Evolutionary conservation across 140 eudicot genomes (phyloP).

Genomic region (Anethum foeniculum): DNA sequence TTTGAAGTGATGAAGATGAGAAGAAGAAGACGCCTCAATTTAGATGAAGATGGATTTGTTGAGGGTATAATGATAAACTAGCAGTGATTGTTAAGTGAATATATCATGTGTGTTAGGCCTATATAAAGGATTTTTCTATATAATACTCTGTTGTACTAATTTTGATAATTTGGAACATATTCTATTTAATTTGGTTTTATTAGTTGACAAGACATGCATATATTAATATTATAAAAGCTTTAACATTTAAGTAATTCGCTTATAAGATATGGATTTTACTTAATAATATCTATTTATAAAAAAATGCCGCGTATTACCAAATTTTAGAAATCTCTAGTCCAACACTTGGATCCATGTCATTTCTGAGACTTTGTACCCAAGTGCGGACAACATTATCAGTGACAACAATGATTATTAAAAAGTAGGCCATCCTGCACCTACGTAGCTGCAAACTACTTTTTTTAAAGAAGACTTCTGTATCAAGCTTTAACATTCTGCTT

Average conservation of each 20-base stretch:
- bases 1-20: background rate
- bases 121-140: background rate
- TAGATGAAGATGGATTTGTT: background rate
- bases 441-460: background rate
- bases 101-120: background rate
- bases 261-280: background rate
- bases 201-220: background rate
- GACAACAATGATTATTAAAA: background rate
- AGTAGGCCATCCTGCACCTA: slow-evolving; percentile 5
- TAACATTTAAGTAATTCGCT: background rate
- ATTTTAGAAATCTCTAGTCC: background rate
- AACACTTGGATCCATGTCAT: background rate
- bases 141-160: background rate
- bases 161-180: background rate
- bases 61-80: background rate
- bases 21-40: background rate
- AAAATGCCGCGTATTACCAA: background rate
- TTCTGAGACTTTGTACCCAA: background rate
- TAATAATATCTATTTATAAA: background rate
- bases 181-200: background rate
- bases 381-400: background rate
- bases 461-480: background rate
- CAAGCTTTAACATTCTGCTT: background rate
- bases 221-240: background rate
- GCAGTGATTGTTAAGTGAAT: background rate